phyloP scores from a whole-genome alignment of 345 rosid genomes.

The Arabidopsis arenosa region DNA sequence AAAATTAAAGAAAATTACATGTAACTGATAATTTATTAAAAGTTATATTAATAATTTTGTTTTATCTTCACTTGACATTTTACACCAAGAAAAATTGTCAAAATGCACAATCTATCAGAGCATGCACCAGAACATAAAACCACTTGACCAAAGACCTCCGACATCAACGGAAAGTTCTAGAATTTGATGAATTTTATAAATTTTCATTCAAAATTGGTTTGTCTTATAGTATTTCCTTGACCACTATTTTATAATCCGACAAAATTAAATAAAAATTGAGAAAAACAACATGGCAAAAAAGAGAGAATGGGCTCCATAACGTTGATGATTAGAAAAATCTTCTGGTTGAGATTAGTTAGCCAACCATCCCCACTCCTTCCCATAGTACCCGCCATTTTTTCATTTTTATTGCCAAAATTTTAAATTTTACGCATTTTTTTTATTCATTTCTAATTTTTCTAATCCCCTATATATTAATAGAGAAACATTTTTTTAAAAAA shows the following conservation, averaged over 20 bases:
- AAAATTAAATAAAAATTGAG: background rate
- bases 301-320: slow-evolving; percentile 23
- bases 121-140: background rate
- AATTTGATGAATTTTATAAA: slow-evolving; percentile 1
- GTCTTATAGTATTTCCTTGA: background rate
- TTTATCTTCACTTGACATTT: background rate
- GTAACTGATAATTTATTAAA: too few relatives aligned
- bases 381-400: slow-evolving; percentile 29
- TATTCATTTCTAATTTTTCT: background rate
- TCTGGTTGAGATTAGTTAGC: slow-evolving; percentile 50
- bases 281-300: slow-evolving; percentile 7
- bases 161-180: slow-evolving; percentile 30
- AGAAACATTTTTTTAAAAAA: too few relatives aligned
- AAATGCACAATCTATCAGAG: background rate
- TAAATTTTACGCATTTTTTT: background rate
- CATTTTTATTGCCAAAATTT: slow-evolving; percentile 15
- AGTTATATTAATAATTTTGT: too few relatives aligned
- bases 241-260: slow-evolving; percentile 16
- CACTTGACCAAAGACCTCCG: slow-evolving; percentile 34
- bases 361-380: slow-evolving; percentile 43
- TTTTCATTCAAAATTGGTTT: background rate
- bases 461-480: too few relatives aligned
- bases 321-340: slow-evolving; percentile 19
- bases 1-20: too few relatives aligned
- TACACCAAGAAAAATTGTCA: slow-evolving; percentile 5